These are phyloP conservation scores for Rhizophora mangle DNA, from an alignment of 345 rosid genomes.

Conservation along the genomic window DNA sequence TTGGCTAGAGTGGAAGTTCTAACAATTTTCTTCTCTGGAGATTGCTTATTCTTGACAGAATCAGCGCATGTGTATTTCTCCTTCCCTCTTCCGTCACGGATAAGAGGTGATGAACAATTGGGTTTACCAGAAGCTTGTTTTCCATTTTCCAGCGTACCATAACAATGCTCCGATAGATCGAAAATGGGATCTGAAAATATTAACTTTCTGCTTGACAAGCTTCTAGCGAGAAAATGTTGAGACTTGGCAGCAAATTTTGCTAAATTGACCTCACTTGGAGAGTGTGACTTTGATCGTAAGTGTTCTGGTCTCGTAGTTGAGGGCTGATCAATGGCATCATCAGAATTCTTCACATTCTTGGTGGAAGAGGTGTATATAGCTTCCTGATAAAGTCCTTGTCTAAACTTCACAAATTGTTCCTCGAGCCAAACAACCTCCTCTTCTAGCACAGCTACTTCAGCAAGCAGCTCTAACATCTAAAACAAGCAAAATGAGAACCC, in stretches of 20 bases:
- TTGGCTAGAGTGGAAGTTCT: slow-evolving; percentile 46
- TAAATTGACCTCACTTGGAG: slow-evolving; percentile 53
- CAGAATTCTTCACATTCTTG: slow-evolving; percentile 54
- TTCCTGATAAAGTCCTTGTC: slow-evolving; percentile 57
- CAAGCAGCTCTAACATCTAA: slow-evolving; percentile 24
- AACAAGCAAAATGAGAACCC: not conserved
- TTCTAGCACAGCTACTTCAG: slow-evolving; percentile 29
- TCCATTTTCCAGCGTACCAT: slow-evolving; percentile 37
- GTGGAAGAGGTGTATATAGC: slow-evolving; percentile 66
- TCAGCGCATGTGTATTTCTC: slow-evolving; percentile 55
- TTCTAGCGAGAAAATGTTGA: slow-evolving; percentile 59
- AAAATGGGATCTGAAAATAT: slow-evolving; percentile 39
- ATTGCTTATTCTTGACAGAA: slow-evolving; percentile 50
- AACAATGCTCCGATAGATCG: slow-evolving; percentile 32
- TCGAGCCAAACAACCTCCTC: slow-evolving; percentile 28
- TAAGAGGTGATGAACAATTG: slow-evolving; percentile 26
- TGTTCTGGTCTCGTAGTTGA: slow-evolving; percentile 55
- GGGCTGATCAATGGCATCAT: slow-evolving; percentile 39
- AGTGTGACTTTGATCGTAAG: slow-evolving; percentile 70
- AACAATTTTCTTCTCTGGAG: slow-evolving; percentile 47
- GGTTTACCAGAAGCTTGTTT: slow-evolving; percentile 40
- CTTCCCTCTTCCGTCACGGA: slow-evolving; percentile 49
- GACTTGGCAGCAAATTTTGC: slow-evolving; percentile 33
- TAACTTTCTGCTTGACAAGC: slow-evolving; percentile 64
- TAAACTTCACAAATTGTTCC: slow-evolving; percentile 24